Conservation (phyloP, 2,329 filamentous ascomycete species). For the Tolypocladium amazonense region DNA sequence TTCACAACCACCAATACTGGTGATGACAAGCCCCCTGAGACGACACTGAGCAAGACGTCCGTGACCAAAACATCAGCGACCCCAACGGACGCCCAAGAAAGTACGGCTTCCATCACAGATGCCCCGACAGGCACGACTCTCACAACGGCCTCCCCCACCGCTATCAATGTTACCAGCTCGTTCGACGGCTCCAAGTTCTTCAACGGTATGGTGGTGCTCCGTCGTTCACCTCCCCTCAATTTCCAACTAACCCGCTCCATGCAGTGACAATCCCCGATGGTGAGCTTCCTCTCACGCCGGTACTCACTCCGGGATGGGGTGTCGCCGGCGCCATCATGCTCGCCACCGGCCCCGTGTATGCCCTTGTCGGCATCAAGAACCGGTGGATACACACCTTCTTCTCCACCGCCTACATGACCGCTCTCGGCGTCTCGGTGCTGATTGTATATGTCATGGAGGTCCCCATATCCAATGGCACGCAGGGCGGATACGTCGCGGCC, state of each 20-base stretch:
- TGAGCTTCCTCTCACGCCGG: constrained; percentile 60
- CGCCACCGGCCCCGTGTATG: constrained; percentile 57
- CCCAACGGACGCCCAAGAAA: neutral
- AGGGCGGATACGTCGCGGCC: constrained; percentile 81
- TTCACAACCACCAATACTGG: neutral
- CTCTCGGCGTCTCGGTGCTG: constrained; percentile 67
- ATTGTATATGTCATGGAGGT: constrained; percentile 82
- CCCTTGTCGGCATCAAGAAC: constrained; percentile 74
- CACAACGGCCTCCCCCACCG: constrained; percentile 1
- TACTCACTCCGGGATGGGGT: constrained; percentile 70
- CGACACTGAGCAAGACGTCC: too few relatives aligned
- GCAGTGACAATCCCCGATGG: constrained; percentile 36
- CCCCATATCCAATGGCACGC: constrained; percentile 62
- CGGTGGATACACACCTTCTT: constrained; percentile 70
- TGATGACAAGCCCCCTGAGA: neutral
- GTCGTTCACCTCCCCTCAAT: neutral
- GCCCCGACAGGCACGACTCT: neutral
- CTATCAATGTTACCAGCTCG: constrained; percentile 6
- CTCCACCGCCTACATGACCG: constrained; percentile 63
- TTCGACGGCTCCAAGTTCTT: constrained; percentile 19
- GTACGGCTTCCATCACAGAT: neutral
- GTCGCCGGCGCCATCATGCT: constrained; percentile 71
- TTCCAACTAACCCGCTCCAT: constrained; percentile 1
- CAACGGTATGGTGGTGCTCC: constrained; percentile 18
- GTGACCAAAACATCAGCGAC: neutral